Base-by-base conservation (phyloP, 31 red algal species). In the Porphyra umbilicalis region DNA sequence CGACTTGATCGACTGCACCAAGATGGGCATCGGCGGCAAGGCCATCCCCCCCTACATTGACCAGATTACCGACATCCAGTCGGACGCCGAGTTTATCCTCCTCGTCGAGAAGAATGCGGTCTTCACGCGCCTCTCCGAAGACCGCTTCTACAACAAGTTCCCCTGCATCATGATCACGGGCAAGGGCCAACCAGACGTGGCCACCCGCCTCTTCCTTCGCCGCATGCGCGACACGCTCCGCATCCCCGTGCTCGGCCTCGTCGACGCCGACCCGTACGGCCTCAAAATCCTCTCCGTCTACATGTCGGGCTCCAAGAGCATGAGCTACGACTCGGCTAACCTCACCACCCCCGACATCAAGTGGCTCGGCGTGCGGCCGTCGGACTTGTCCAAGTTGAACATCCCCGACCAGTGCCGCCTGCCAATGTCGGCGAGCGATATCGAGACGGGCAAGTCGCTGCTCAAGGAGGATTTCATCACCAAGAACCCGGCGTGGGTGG, bases 271-370 rank as follows among this genome's bases (percentile, higher is more conserved):
- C 77, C 94, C 94, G 38, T 97, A 97, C 39, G 94, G 94, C 9
- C 81, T 97, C 35, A 97, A 97, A 57, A 97, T 97, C 79, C 83
- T 97, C 31, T 87, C 83, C 39, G 94, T 97, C 33, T 97, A 97
- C 85, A 97, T 97, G 94, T 91, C 85, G 5, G 94, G 94, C 33
- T 93, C 90, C 35, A 97, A 97, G 77, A 91, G 88, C 75, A 97
- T 97, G 94, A 93, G 90, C 78, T 97, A 97, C 89, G 94, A 97
- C 84, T 88, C 84, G 35, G 90, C 90, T 30, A 97, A 97, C 83
- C 82, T 97, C 30, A 92, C 94, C n/a, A 97, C 94, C 29, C 94
- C 94, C 33, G 94, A 97, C 76, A 97, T 97, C 44, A 97, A 97
- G 83, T 97, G 94, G 94, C 84, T 97, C 16, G 94, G 94, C 2